These are phyloP conservation scores for Thraustochytrium sp. DNA, from an alignment of 352 stramenopile species.

Conservation along the genomic window DNA sequence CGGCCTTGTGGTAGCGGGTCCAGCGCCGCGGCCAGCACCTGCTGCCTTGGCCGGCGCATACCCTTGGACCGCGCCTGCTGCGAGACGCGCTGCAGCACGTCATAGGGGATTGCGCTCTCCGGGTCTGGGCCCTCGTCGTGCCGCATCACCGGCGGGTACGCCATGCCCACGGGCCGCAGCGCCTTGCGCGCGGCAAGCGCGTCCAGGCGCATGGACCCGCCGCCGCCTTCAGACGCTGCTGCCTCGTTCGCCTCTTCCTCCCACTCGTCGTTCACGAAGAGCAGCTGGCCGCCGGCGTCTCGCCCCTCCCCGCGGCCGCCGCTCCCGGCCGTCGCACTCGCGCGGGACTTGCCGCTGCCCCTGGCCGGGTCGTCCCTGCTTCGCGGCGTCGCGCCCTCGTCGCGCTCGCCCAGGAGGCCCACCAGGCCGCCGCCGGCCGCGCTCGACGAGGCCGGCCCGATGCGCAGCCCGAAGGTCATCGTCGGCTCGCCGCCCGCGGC, in stretches of 20 bases:
- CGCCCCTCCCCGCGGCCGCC: neutral
- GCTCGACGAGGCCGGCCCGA: too few relatives aligned
- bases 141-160: neutral
- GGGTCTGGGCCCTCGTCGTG: neutral
- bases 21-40: neutral
- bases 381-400: neutral
- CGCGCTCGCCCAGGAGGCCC: too few relatives aligned
- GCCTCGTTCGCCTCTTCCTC: neutral
- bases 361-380: neutral
- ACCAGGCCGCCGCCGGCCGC: too few relatives aligned
- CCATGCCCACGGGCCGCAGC: neutral
- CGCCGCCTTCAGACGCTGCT: neutral
- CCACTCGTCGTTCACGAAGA: constrained; percentile 4
- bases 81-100: neutral
- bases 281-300: neutral
- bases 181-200: too few relatives aligned
- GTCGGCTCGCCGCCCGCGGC: too few relatives aligned
- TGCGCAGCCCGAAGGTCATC: too few relatives aligned
- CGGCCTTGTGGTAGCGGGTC: neutral
- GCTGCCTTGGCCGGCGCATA: neutral
- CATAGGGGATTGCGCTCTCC: neutral
- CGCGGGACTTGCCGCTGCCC: neutral
- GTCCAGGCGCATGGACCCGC: too few relatives aligned
- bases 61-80: neutral
- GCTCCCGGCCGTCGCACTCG: neutral